These are phyloP conservation scores for Diplosphaera chodatii DNA, from an alignment of 139 green algal genomes.

Conservation along the genomic window DNA sequence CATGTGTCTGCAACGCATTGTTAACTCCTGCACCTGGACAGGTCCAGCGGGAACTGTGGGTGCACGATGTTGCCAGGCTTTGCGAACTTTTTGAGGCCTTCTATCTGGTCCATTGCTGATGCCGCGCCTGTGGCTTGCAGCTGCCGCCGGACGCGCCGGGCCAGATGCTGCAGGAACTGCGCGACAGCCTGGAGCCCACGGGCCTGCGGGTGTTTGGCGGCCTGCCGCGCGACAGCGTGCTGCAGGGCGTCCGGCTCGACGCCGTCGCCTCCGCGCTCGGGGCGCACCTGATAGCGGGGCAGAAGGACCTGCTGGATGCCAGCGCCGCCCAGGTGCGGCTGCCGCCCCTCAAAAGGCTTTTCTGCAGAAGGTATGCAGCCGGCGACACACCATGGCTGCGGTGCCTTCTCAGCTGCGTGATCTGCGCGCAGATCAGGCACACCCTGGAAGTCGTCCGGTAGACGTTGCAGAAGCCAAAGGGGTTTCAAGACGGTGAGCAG, in stretches of 20 bases:
- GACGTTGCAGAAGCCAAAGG: too few relatives aligned
- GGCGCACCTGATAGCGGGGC: slow-evolving; percentile 47
- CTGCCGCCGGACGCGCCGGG: slow-evolving; percentile 11
- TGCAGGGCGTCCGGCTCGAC: slow-evolving; percentile 60
- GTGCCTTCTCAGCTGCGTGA: too few relatives aligned
- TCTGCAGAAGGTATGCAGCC: too few relatives aligned
- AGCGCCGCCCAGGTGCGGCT: neutral
- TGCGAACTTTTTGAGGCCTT: too few relatives aligned
- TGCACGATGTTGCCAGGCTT: too few relatives aligned
- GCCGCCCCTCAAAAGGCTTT: too few relatives aligned
- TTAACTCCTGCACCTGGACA: too few relatives aligned
- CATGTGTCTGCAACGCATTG: too few relatives aligned
- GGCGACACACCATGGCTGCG: too few relatives aligned
- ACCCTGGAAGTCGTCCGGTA: too few relatives aligned
- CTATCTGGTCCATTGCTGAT: neutral
- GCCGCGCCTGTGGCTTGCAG: slow-evolving; percentile 1
- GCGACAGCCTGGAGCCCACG: neutral
- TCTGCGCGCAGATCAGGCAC: too few relatives aligned
- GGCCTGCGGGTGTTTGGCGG: slow-evolving; percentile 5
- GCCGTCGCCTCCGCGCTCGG: slow-evolving; percentile 51
- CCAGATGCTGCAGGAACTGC: slow-evolving; percentile 6
- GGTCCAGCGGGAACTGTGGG: too few relatives aligned
- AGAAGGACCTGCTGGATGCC: slow-evolving; percentile 31
- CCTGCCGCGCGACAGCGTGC: slow-evolving; percentile 48
- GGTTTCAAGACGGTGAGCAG: neutral